Conservation (phyloP, 805 yeast genomes). For the Spathaspora passalidarum region DNA sequence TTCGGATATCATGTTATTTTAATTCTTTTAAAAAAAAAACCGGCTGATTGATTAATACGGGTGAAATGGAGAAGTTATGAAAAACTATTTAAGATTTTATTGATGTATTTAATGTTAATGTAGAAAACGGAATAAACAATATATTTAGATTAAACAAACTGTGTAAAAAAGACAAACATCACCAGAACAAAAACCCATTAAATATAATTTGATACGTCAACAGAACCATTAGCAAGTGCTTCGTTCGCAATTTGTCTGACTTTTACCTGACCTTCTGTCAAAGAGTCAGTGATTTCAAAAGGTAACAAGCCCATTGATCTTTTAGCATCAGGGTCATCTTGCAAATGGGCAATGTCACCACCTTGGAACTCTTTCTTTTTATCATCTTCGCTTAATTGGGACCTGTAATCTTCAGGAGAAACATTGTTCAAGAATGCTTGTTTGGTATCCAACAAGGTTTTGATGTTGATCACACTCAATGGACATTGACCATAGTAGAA, state of each 20-base stretch:
- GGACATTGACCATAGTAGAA: constrained; percentile 38
- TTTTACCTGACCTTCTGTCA: constrained; percentile 22
- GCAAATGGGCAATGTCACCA: constrained; percentile 13
- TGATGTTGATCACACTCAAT: constrained; percentile 15
- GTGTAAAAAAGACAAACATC: not conserved
- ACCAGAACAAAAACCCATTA: not conserved
- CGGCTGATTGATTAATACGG: not conserved
- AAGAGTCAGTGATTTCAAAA: constrained; percentile 18
- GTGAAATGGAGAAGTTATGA: not conserved
- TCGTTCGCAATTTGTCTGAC: constrained; percentile 22
- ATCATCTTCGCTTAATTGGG: constrained; percentile 14
- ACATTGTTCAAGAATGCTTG: constrained; percentile 10
- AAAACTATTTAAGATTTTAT: not conserved
- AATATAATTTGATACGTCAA: not conserved
- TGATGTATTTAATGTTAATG: constrained; percentile 2
- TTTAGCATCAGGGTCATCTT: constrained; percentile 17
- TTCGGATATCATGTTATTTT: not conserved
- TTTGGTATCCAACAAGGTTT: constrained; percentile 14
- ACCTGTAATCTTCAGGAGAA: constrained; percentile 13
- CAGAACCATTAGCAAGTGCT: constrained; percentile 10
- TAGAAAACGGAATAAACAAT: constrained; percentile 3
- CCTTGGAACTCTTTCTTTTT: constrained; percentile 19
- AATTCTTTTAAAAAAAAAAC: constrained; percentile 1
- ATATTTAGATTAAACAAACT: not conserved
- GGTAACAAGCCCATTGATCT: constrained; percentile 22